Evolutionary conservation across 495 filamentous ascomycete genomes (phyloP), one percentile per base, ranked within the genome.

Genomic region (Aspergillus avenaceus): DNA sequence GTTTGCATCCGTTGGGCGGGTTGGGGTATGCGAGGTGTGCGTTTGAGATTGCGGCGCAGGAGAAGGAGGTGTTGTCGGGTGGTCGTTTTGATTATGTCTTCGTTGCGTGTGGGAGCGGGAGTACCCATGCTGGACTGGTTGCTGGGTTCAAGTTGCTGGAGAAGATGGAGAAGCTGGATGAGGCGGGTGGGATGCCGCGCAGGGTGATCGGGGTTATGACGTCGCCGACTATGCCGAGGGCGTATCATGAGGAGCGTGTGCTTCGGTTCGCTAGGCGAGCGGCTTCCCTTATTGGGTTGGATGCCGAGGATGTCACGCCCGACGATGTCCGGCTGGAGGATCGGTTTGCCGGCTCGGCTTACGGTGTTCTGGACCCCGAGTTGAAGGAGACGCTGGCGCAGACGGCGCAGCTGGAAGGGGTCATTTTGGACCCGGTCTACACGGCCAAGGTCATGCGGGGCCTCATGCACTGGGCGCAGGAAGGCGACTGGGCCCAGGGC

Each of bases 381-480:
- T 54, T 59, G 3, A 63, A 56, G 32, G 45, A 54, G 25, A 24
- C 56, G 8, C 19, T 70, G 40, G 47, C 52, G 13, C 28, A 26
- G 16, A 61, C 68, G 56, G 69, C 67, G 11, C 54, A 53, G 46
- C 47, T 43, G 16, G 70, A 70, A 38, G 58, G 55, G 21, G 31
- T 73, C 11, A 37, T 71, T 5, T 40, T 71, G 32, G 70, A 73
- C 31, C 70, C 70, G 3, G 67, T 72, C 8, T 72, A 72, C 56
- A 72, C 69, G 46, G 61, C 54, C 6, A 72, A 72, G 41, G 67
- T 64, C 29, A 59, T 56, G 11, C 43, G 58, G 32, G 66, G 60
- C 8, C 62, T 70, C 61, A 56, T 64, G 48, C 52, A 64, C 22
- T 67, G 61, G 63, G 55, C 59, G 14, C 16, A 52, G 12, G 47